Evolutionary conservation across 208 protist species (phyloP), one percentile per base, ranked within the genome.

Genomic region (Leishmania major): DNA sequence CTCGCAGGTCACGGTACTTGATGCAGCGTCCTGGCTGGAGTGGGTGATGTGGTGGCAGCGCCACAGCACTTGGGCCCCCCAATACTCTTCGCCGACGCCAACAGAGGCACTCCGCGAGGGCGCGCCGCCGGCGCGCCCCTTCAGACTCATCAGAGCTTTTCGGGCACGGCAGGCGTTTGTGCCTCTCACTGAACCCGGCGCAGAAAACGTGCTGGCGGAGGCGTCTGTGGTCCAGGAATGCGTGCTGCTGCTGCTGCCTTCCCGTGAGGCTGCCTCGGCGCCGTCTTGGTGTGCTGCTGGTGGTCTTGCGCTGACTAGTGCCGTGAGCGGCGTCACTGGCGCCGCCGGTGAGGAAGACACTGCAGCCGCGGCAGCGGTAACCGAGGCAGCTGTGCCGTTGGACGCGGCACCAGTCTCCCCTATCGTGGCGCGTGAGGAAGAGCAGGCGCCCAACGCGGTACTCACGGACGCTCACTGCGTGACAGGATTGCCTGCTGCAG

Each of bases 31-130:
- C 43, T 86, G 83, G 83, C 19, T 45, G 7, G 25, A 45, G 37
- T 86, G 80, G 78, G 70, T 64, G 67, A 47, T 15, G 75, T 86
- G 83, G 83, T 80, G 77, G 77, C 60, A 57, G 64, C 77, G 3
- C 15, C 57, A 62, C 15, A 35, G 62, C 49, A 74, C 15, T 79
- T 77, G 57, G 74, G 1, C 19, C 28, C 75, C 59, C 45, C 35
- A 60, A 3, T 60, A 25, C 60, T 60, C 59, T 8, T n/a, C 59
- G 31, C 60, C 17, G 10, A 22, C 28, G 15, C 2, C 70, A 37
- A 77, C 22, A 1, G 73, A 25, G 17, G 3, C 15, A 7, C 17
- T 15, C 6, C 35, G 40, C 19, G 75, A 43, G 6, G 40, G 40
- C 10, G 22, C 31, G 25, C 37, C 37, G 37, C 7, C 47, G 35